These are phyloP conservation scores for Nakazawaea pomicola DNA, from an alignment of 805 yeast genomes.

Conservation along the genomic window DNA sequence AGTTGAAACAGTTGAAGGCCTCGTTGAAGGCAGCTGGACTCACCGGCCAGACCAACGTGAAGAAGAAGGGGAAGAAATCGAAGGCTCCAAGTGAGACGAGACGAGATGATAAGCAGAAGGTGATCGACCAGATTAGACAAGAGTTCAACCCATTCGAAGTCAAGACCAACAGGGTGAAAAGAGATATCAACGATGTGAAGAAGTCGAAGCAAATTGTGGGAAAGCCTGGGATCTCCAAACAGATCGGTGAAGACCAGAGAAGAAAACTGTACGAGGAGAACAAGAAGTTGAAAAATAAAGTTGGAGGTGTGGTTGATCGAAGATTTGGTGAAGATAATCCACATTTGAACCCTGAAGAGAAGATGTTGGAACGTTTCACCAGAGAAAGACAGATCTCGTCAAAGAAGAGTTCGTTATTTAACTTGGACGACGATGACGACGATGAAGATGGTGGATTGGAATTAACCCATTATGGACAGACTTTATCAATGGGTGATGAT, in stretches of 20 bases:
- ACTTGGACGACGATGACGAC: slow-evolving; percentile 64
- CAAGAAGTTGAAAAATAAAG: slow-evolving; percentile 58
- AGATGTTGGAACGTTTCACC: slow-evolving; percentile 92
- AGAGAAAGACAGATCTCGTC: slow-evolving; percentile 71
- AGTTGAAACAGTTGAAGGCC: slow-evolving; percentile 75
- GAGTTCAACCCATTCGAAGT: slow-evolving; percentile 90
- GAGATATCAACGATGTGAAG: slow-evolving; percentile 40
- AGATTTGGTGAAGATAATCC: slow-evolving; percentile 87
- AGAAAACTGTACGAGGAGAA: slow-evolving; percentile 58
- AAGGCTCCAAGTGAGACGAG: slow-evolving; percentile 60
- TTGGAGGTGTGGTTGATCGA: slow-evolving; percentile 77
- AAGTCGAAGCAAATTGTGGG: slow-evolving; percentile 50
- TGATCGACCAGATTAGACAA: slow-evolving; percentile 59
- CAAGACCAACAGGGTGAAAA: slow-evolving; percentile 62
- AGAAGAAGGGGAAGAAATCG: slow-evolving; percentile 46
- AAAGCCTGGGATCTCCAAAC: slow-evolving; percentile 65
- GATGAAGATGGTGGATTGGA: slow-evolving; percentile 30
- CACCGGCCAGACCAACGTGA: slow-evolving; percentile 77
- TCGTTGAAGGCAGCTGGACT: slow-evolving; percentile 73
- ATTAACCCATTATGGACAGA: slow-evolving; percentile 77
- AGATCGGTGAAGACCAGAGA: slow-evolving; percentile 62
- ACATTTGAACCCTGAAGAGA: slow-evolving; percentile 77
- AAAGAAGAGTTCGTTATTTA: slow-evolving; percentile 52
- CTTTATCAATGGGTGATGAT: slow-evolving; percentile 52
- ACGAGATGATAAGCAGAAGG: slow-evolving; percentile 59